A percentile compares a stretch with the other conserved stretches of the same genome.
Evolutionary conservation across 257 asterid species (phyloP).

Genomic region (Jasminum sambac): DNA sequence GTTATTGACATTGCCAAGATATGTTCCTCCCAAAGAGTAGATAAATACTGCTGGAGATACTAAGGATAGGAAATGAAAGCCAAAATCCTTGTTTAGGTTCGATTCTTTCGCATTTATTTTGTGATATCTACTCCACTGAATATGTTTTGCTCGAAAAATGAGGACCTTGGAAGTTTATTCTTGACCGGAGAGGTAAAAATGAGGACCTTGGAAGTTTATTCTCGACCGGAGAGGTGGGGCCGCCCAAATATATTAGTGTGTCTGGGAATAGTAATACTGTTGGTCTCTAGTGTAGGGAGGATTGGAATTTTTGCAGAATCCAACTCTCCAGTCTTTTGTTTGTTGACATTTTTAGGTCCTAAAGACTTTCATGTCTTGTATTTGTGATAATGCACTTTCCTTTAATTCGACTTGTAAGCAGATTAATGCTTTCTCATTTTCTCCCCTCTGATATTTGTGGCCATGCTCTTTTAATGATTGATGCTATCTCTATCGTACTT

Average conservation of each 20-base stretch:
- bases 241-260: slow-evolving; percentile 62
- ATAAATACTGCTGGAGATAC: slow-evolving; percentile 39
- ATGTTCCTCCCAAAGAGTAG: slow-evolving; percentile 51
- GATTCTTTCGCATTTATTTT: slow-evolving; percentile 7
- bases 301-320: slow-evolving; percentile 50
- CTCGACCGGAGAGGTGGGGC: slow-evolving; percentile 47
- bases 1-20: slow-evolving; percentile 70
- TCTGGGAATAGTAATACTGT: slow-evolving; percentile 49
- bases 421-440: background rate
- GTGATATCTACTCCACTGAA: background rate
- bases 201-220: slow-evolving; percentile 31
- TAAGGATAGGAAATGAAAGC: slow-evolving; percentile 43
- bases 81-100: slow-evolving; percentile 24
- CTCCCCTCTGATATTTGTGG: background rate
- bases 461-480: background rate
- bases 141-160: slow-evolving; percentile 24
- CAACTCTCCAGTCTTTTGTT: slow-evolving; percentile 33
- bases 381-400: slow-evolving; percentile 10
- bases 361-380: background rate
- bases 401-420: background rate
- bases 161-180: slow-evolving; percentile 32
- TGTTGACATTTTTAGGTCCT: slow-evolving; percentile 1
- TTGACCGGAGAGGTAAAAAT: slow-evolving; percentile 36
- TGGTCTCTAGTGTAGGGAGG: slow-evolving; percentile 41
- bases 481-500: background rate